phyloP scores from a whole-genome alignment of 2,329 filamentous ascomycete genomes.

The Verticillium klebahnii region DNA sequence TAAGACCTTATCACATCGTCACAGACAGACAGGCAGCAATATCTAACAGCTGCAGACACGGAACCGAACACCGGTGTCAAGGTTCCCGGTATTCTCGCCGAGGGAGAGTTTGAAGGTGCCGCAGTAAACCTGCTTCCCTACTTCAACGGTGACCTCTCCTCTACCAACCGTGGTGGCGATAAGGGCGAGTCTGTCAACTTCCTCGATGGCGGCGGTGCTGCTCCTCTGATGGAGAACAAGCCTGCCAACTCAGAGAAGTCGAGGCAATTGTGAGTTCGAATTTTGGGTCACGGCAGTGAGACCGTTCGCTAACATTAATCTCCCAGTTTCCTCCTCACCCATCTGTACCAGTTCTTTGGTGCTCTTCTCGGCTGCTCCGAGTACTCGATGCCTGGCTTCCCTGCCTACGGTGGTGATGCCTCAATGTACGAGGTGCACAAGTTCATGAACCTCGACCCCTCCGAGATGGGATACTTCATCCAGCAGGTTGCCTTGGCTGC shows the following conservation, averaged over 20 bases:
- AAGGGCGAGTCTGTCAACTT: slow-evolving; percentile 50
- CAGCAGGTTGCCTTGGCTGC: slow-evolving; percentile 52
- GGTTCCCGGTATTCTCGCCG: slow-evolving; percentile 54
- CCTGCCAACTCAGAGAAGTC: slow-evolving; percentile 44
- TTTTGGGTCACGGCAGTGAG: background rate
- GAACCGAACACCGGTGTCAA: slow-evolving; percentile 44
- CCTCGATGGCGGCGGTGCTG: slow-evolving; percentile 54
- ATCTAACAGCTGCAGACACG: slow-evolving; percentile 33
- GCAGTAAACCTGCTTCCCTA: slow-evolving; percentile 55
- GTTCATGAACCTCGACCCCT: slow-evolving; percentile 51
- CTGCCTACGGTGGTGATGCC: slow-evolving; percentile 38
- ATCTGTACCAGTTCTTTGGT: slow-evolving; percentile 60
- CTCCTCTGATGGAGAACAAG: slow-evolving; percentile 49
- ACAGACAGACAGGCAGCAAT: background rate
- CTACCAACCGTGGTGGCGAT: slow-evolving; percentile 45
- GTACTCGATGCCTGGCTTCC: slow-evolving; percentile 44
- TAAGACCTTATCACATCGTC: slow-evolving; percentile 18
- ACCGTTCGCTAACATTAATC: background rate
- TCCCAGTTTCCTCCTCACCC: slow-evolving; percentile 49
- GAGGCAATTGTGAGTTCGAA: slow-evolving; percentile 48
- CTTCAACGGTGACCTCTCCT: slow-evolving; percentile 50
- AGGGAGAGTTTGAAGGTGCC: slow-evolving; percentile 42
- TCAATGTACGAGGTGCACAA: slow-evolving; percentile 52
- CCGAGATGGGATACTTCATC: slow-evolving; percentile 55
- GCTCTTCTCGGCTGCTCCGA: slow-evolving; percentile 50